Evolutionary conservation across 129 eudicot genomes (phyloP).

Genomic region (Artemisia annua): DNA sequence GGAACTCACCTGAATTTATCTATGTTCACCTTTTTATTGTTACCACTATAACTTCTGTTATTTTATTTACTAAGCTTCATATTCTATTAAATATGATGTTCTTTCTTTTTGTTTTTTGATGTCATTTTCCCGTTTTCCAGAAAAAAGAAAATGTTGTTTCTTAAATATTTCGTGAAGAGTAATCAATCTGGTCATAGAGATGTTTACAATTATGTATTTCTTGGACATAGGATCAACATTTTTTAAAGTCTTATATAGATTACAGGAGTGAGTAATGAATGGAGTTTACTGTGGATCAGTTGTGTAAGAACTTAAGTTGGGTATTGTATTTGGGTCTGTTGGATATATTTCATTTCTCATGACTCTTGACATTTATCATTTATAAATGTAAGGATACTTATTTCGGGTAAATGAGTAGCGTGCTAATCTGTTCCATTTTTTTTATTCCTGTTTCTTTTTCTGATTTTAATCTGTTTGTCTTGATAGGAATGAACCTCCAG

Average conservation of each 20-base stretch:
- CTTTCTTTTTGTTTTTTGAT: background rate
- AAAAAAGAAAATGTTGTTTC: background rate
- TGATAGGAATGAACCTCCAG: conserved; percentile 57
- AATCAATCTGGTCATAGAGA: background rate
- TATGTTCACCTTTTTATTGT: too few species aligned
- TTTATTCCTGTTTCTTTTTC: conserved; percentile 1
- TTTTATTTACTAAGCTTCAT: background rate
- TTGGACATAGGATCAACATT: conserved; percentile 1
- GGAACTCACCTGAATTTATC: too few species aligned
- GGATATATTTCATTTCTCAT: background rate
- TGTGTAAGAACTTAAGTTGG: background rate
- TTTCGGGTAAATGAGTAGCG: background rate
- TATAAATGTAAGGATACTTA: conserved; percentile 6
- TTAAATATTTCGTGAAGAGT: conserved; percentile 5
- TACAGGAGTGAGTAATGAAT: background rate
- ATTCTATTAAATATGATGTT: background rate
- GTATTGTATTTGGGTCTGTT: conserved; percentile 15
- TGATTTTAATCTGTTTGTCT: conserved; percentile 28
- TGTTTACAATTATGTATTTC: conserved; percentile 4
- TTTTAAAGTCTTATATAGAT: background rate
- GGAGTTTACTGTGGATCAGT: background rate
- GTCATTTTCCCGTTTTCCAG: background rate
- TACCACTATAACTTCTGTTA: too few species aligned
- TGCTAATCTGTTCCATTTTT: background rate
- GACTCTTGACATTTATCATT: background rate